Evolutionary conservation across 495 filamentous ascomycete genomes (phyloP), one percentile per base, ranked within the genome.

Genomic region (Penicillium soppii): DNA sequence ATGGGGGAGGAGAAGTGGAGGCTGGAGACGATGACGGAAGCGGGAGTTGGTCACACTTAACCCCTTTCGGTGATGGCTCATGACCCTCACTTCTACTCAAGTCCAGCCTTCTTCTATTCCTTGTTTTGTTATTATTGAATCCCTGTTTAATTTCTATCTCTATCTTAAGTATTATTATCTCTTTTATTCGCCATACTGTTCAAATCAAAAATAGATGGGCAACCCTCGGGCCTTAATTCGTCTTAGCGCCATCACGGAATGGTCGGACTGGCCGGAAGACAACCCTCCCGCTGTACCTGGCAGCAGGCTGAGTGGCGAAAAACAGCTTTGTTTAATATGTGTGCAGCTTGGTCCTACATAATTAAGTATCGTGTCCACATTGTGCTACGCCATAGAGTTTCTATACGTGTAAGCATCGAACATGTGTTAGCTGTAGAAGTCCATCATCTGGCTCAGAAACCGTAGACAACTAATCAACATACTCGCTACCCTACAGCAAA

Each of bases 21-120:
- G 29, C 50, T 47, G 44, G 44, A 47, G 44, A 36, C 47, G 62
- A 65, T 65, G 59, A 65, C 53, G 59, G 53, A 57, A 62, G 39
- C 58, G 56, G 47, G 47, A 49, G 47, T 25, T n/a, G n/a, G 47
- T 49, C 47, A 29, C 47, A 49, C 47, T 48, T 29, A 48, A 13
- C 51, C 29, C 9, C 5, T 33, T 40, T 39, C 20, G 25, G 50
- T 21, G 27, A 47, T 25, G 19, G 43, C 44, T 37, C 44, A 47
- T 47, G 44, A 47, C 44, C 21, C 20, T 40, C 36, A 23, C 35
- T 26, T 15, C n/a, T 20, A n/a, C n/a, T n/a, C n/a, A n/a, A n/a
- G n/a, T n/a, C n/a, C n/a, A n/a, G n/a, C n/a, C n/a, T n/a, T n/a
- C n/a, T 23, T 25, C 27, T 17, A 20, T 46, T 32, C 19, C 23